Evolutionary conservation across 192 early-diverging fungal species (phyloP).

Genomic region (Linnemannia elongata): DNA sequence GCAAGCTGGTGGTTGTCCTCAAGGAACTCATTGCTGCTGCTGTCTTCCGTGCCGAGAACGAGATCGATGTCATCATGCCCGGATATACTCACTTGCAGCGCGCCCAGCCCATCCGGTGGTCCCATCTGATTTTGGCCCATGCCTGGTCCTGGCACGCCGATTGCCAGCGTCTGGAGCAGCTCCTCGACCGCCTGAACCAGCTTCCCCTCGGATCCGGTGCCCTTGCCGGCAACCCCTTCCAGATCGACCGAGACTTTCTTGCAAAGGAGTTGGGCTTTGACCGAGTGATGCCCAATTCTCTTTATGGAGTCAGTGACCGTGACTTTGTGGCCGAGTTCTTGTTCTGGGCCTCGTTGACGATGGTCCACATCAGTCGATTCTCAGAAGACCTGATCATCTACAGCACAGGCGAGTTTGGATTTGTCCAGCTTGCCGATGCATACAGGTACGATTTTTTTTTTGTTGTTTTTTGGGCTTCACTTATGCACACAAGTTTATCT

Average conservation of each 20-base stretch:
- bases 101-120: slow-evolving; percentile 99
- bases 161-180: slow-evolving; percentile 84
- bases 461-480: slow-evolving; percentile 1
- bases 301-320: slow-evolving; percentile 93
- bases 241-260: slow-evolving; percentile 92
- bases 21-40: slow-evolving; percentile 83
- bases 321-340: slow-evolving; percentile 99
- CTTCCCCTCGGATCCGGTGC: slow-evolving; percentile 95
- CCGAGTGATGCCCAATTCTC: slow-evolving; percentile 88
- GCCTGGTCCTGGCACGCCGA: slow-evolving; percentile 94
- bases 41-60: slow-evolving; percentile 85
- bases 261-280: slow-evolving; percentile 91
- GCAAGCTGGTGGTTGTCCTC: slow-evolving; percentile 71
- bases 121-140: slow-evolving; percentile 90
- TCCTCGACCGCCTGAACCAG: slow-evolving; percentile 84
- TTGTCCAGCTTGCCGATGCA: slow-evolving; percentile 94
- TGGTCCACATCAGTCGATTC: slow-evolving; percentile 91
- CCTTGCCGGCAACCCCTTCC: slow-evolving; percentile 97
- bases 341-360: slow-evolving; percentile 92
- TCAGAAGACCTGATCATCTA: slow-evolving; percentile 98
- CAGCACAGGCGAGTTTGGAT: slow-evolving; percentile 93
- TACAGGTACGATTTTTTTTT: slow-evolving; percentile 70
- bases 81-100: slow-evolving; percentile 99
- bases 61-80: slow-evolving; percentile 97
- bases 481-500: no score